Base-by-base conservation (phyloP, 202 grass and related monocot species). In the Sporobolus alterniflorus region DNA sequence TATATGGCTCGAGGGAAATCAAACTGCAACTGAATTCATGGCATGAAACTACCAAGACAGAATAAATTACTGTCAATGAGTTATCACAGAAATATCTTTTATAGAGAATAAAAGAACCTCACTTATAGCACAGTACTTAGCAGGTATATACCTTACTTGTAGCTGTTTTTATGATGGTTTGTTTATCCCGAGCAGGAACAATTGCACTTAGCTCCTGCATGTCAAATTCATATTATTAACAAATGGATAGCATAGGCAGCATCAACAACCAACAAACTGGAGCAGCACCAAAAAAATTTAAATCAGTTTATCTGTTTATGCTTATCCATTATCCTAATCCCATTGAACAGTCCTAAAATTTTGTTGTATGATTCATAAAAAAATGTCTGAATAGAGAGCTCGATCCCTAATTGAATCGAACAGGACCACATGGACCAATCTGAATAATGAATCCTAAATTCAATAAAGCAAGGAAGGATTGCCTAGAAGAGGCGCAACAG, bases 1-100 rank as follows among this genome's bases (percentile, higher is more conserved):
- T 99, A 99, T 83, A 96, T 99, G 67, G 96, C 96, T 67, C 93
- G 87, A 75, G 96, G 93, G 79, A 99, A 99, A 94, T 99, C 96
- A 94, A 99, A 99, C 57, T 99, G 96, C 76, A 99, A 69, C 73
- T 96, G 91, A 71, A 99, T 99, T n/a, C 56, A 93, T 93, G 52
- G 90, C 91, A 76, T 93, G 96, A 64, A 99, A 99, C 96, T 99
- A 88, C 25, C 9, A 76, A 83, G 31, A 83, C 25, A 81, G 64
- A 28, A 63, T 55, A 47, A 25, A 2, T 43, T 17, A 42, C 26
- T 54, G 11, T 85, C 43, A 87, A 39, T 49, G 25, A 32, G 74
- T 74, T 61, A 70, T 79, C 43, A 61, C 36, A 80, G 28, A 73
- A 69, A 47, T 14, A 57, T 11, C 21, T 48, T 81, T 75, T 76